Percentiles rank a stretch among this genome's conserved stretches.
These are phyloP conservation scores for Cercospora citrullina DNA, from an alignment of 2,329 filamentous ascomycete genomes.

Conservation along the genomic window DNA sequence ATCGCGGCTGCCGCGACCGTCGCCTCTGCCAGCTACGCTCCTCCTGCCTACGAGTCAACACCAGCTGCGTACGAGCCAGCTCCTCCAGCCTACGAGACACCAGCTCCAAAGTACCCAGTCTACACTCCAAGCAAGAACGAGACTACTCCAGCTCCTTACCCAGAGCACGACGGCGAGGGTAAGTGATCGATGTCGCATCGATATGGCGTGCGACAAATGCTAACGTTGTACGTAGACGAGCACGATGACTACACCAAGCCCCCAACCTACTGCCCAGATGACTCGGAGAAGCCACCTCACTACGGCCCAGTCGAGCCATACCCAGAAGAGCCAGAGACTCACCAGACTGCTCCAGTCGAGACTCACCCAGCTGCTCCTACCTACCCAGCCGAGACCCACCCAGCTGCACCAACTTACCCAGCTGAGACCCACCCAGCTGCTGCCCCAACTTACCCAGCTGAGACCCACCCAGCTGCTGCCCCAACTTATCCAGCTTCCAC, in stretches of 20 bases:
- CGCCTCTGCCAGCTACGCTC: slow-evolving; percentile 2
- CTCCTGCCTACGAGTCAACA: slow-evolving; percentile 3
- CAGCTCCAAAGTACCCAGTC: not conserved
- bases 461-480: not conserved
- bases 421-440: not conserved
- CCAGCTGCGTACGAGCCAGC: slow-evolving; percentile 5
- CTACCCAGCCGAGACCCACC: not conserved
- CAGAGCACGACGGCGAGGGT: not conserved
- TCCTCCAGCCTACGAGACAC: not conserved
- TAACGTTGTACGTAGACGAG: not conserved
- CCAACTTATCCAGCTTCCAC: not conserved
- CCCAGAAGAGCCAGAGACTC: not conserved
- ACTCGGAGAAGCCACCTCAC: slow-evolving; percentile 6
- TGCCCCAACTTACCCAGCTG: not conserved
- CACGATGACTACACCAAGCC: slow-evolving; percentile 13
- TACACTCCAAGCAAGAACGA: not conserved
- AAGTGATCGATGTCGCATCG: not conserved
- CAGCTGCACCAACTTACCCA: not conserved
- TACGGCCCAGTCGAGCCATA: slow-evolving; percentile 13
- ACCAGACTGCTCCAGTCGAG: not conserved
- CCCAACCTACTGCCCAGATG: slow-evolving; percentile 6
- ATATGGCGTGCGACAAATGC: not conserved
- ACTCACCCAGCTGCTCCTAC: not conserved
- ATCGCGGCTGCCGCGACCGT: slow-evolving; percentile 9
- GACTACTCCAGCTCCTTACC: not conserved